A percentile compares a stretch with the other conserved stretches of the same genome.
Evolutionary conservation across 345 rosid species (phyloP).

Genomic region (Trapa incisa): DNA sequence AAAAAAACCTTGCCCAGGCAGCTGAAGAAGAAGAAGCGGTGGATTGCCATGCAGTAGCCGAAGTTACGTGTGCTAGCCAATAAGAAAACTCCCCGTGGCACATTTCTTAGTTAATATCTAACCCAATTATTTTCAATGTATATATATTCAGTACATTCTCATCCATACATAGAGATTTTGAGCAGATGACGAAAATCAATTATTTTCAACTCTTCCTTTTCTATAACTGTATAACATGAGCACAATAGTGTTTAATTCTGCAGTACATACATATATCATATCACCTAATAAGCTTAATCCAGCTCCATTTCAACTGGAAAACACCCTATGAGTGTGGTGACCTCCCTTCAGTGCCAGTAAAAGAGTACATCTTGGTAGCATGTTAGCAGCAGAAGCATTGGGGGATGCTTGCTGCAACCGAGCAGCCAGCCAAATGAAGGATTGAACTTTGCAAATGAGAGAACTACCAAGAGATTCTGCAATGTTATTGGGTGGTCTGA

Average conservation of each 20-base stretch:
- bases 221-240: too few relatives aligned
- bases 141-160: too few relatives aligned
- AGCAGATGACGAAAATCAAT: too few relatives aligned
- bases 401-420: too few relatives aligned
- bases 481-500: constrained; percentile 10
- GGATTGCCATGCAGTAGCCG: neutral
- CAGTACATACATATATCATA: too few relatives aligned
- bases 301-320: neutral
- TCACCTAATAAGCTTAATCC: neutral
- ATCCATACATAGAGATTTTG: too few relatives aligned
- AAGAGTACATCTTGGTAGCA: neutral
- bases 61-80: constrained; percentile 47
- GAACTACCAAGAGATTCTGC: constrained; percentile 15
- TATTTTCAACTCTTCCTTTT: too few relatives aligned
- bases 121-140: too few relatives aligned
- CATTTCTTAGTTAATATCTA: neutral
- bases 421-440: neutral
- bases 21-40: constrained; percentile 1
- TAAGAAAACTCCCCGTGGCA: constrained; percentile 36
- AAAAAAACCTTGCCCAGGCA: constrained; percentile 1
- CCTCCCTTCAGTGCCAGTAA: neutral
- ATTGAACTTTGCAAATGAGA: constrained; percentile 10
- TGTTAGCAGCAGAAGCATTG: neutral
- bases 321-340: neutral
- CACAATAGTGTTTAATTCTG: too few relatives aligned